Conservation (phyloP, 768 basidiomycete genomes). For the Amanita inopinata region DNA sequence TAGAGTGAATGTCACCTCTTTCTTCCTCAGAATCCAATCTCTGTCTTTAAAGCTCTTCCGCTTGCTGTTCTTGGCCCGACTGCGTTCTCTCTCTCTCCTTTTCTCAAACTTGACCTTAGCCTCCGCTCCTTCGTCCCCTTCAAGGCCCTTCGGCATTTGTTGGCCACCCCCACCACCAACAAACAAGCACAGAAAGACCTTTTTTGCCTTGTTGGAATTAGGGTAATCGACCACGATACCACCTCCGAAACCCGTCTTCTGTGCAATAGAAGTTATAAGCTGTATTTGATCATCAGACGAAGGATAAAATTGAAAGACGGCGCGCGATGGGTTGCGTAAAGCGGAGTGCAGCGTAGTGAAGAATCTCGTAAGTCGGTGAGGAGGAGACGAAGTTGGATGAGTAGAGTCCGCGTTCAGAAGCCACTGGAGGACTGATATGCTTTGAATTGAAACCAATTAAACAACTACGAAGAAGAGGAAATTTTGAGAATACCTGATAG, state of each 20-base stretch:
- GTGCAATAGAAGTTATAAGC: slow-evolving; percentile 86
- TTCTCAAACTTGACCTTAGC: slow-evolving; percentile 64
- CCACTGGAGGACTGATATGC: slow-evolving; percentile 99
- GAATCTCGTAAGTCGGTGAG: slow-evolving; percentile 76
- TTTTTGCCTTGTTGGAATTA: slow-evolving; percentile 91
- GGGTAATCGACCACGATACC: slow-evolving; percentile 96
- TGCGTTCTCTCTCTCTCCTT: slow-evolving; percentile 58
- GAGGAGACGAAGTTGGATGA: slow-evolving; percentile 81
- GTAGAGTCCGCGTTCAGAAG: slow-evolving; percentile 93
- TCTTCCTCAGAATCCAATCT: slow-evolving; percentile 96
- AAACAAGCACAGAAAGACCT: slow-evolving; percentile 89
- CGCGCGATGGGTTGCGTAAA: slow-evolving; percentile 77
- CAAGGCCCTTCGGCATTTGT: slow-evolving; percentile 68
- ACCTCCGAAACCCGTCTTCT: slow-evolving; percentile 93
- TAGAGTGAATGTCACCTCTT: slow-evolving; percentile 55
- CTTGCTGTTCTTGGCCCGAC: slow-evolving; percentile 52
- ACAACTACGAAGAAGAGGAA: neutral
- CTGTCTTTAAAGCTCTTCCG: slow-evolving; percentile 63
- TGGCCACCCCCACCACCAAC: slow-evolving; percentile 67
- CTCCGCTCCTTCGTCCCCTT: slow-evolving; percentile 53
- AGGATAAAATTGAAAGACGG: slow-evolving; percentile 92
- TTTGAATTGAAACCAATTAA: slow-evolving; percentile 21
- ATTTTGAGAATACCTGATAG: slow-evolving; percentile 61
- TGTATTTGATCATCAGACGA: slow-evolving; percentile 95
- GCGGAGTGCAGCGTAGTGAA: slow-evolving; percentile 89